Evolutionary conservation across 805 yeast genomes (phyloP).

Genomic region (Grigorovia transvaalensis): DNA sequence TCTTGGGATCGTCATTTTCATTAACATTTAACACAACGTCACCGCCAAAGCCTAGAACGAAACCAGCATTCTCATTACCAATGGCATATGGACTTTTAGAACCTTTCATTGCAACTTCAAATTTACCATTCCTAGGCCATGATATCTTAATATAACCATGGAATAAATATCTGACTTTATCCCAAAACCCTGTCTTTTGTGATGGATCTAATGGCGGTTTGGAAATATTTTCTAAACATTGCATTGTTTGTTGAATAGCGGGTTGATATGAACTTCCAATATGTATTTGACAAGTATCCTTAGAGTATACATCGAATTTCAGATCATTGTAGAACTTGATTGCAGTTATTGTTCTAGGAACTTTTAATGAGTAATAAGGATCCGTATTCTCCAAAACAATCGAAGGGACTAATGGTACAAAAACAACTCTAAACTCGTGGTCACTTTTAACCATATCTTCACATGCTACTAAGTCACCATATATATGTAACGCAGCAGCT

Average conservation of each 20-base stretch:
- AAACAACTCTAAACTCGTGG: slow-evolving; percentile 47
- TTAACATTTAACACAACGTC: slow-evolving; percentile 53
- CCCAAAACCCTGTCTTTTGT: slow-evolving; percentile 84
- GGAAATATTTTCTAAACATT: slow-evolving; percentile 69
- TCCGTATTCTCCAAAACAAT: slow-evolving; percentile 31
- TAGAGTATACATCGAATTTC: slow-evolving; percentile 43
- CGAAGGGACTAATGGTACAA: slow-evolving; percentile 52
- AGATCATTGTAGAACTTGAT: slow-evolving; percentile 62
- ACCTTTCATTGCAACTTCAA: slow-evolving; percentile 59
- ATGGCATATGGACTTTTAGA: slow-evolving; percentile 70
- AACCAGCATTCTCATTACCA: slow-evolving; percentile 62
- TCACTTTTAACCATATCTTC: slow-evolving; percentile 48
- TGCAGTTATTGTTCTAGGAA: slow-evolving; percentile 68
- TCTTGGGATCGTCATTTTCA: slow-evolving; percentile 54
- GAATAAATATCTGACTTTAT: slow-evolving; percentile 62
- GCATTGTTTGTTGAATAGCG: slow-evolving; percentile 69
- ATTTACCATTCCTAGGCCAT: slow-evolving; percentile 40
- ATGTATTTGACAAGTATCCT: slow-evolving; percentile 50
- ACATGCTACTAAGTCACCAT: slow-evolving; percentile 58
- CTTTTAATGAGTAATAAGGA: slow-evolving; percentile 42
- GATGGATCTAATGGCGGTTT: slow-evolving; percentile 89
- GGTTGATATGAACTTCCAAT: slow-evolving; percentile 86
- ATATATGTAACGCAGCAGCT: slow-evolving; percentile 30
- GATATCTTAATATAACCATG: slow-evolving; percentile 58
- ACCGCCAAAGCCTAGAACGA: slow-evolving; percentile 59